A percentile compares a stretch with the other conserved stretches of the same genome.
Evolutionary conservation across 108 stramenopile species (phyloP).

Genomic region (Cyclotella cryptica): DNA sequence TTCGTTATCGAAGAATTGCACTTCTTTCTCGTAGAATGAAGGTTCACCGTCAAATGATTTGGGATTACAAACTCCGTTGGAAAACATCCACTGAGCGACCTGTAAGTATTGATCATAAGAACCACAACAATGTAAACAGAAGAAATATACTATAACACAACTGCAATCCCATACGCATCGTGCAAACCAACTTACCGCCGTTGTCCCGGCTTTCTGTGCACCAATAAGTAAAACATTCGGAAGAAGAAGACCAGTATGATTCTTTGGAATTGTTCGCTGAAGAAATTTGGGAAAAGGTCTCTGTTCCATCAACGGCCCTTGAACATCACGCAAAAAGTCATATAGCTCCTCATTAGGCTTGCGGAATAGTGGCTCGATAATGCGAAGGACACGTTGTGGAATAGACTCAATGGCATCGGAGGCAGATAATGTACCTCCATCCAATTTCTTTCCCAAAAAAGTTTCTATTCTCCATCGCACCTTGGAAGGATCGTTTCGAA

Average conservation of each 20-base stretch:
- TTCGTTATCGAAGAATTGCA: constrained; percentile 2
- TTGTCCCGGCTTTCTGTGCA: constrained; percentile 1
- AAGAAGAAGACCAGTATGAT: background rate
- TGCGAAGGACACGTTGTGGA: background rate
- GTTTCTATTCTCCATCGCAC: constrained; percentile 16
- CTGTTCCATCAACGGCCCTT: constrained; percentile 35
- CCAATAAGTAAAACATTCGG: constrained; percentile 9
- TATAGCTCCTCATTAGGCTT: constrained; percentile 30
- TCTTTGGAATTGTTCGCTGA: background rate
- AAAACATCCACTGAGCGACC: background rate
- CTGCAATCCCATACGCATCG: background rate
- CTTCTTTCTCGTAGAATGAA: background rate
- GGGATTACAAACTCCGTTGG: constrained; percentile 1
- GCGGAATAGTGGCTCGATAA: constrained; percentile 9
- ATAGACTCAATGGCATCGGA: background rate
- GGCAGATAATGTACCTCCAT: background rate
- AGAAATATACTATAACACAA: background rate
- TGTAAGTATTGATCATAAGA: background rate
- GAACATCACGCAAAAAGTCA: constrained; percentile 3
- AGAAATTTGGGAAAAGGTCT: background rate
- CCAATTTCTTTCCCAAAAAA: constrained; percentile 6
- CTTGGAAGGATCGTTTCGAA: background rate
- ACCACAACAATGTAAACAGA: too few relatives aligned
- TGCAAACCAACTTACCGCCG: background rate
- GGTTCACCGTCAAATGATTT: background rate